Percentiles rank a stretch among this genome's conserved stretches.
Evolutionary conservation across 2,329 filamentous ascomycete genomes (phyloP).

Genomic region (Escovopsis sp.): DNA sequence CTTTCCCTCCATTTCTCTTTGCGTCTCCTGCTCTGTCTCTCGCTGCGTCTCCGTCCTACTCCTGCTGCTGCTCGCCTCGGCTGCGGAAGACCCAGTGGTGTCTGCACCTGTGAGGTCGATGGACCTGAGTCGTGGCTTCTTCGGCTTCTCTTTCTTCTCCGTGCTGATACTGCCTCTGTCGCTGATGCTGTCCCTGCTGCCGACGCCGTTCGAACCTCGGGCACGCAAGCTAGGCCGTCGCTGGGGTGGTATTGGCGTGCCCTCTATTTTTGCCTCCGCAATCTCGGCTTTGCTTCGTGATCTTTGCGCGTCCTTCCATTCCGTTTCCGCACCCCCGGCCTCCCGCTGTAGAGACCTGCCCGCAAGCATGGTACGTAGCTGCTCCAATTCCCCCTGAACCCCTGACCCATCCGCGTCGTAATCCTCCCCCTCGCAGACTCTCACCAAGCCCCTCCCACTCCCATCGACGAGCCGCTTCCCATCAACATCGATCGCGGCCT

Average conservation of each 20-base stretch:
- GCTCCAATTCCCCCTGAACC: constrained; percentile 38
- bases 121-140: not conserved
- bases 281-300: constrained; percentile 10
- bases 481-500: constrained; percentile 47
- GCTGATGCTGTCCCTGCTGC: not conserved
- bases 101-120: not conserved
- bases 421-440: constrained; percentile 56
- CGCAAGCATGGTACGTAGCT: constrained; percentile 36
- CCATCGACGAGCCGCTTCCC: constrained; percentile 49
- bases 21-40: not conserved
- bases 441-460: constrained; percentile 53
- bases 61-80: too few species aligned
- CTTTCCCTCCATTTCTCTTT: not conserved
- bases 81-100: too few species aligned
- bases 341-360: not conserved
- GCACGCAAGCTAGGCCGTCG: too few species aligned
- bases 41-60: too few species aligned
- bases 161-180: too few species aligned
- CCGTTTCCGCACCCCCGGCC: not conserved
- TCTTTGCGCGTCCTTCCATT: too few species aligned
- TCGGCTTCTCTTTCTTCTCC: not conserved
- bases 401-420: constrained; percentile 27
- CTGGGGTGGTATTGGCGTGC: too few species aligned
- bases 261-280: too few species aligned
- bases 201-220: constrained; percentile 8